Percentiles rank a stretch among this genome's conserved stretches.
Conservation (phyloP, 192 early-diverging fungal species). For the Rhizophagus clarus region DNA sequence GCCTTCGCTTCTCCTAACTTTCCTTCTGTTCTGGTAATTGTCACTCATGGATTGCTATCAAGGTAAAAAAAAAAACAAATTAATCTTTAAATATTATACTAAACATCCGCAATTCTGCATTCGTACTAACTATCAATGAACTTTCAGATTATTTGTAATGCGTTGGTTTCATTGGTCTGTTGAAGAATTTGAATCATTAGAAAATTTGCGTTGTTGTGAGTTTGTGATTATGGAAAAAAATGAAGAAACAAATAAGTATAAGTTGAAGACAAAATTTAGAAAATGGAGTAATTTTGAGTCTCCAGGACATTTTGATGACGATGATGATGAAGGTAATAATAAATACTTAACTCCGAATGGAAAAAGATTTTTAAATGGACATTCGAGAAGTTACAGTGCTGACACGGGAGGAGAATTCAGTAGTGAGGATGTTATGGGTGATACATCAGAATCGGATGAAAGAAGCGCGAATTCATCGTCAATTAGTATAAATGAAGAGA, state of each 20-base stretch:
- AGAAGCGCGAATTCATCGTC: neutral
- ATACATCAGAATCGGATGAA: neutral
- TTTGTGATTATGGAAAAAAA: constrained; percentile 23
- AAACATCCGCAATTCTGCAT: neutral
- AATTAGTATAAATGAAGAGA: neutral
- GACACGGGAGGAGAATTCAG: neutral
- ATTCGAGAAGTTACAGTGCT: neutral
- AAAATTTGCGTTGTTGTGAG: constrained; percentile 14
- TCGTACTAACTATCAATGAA: neutral
- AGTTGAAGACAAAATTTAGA: constrained; percentile 2
- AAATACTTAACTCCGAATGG: neutral
- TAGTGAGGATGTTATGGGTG: neutral
- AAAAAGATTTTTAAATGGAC: neutral
- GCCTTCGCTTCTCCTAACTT: constrained; percentile 20
- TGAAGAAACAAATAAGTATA: constrained; percentile 11
- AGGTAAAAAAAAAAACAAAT: neutral
- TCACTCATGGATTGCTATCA: constrained; percentile 21
- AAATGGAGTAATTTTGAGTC: neutral
- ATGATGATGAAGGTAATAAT: neutral
- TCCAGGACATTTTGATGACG: neutral
- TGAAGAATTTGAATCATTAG: constrained; percentile 11
- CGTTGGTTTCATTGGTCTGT: constrained; percentile 28
- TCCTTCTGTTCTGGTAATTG: constrained; percentile 18
- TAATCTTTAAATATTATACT: too few relatives aligned
- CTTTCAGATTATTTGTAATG: constrained; percentile 14